phyloP scores from a whole-genome alignment of 2,329 filamentous ascomycete species.

The Albifimbria verrucaria region DNA sequence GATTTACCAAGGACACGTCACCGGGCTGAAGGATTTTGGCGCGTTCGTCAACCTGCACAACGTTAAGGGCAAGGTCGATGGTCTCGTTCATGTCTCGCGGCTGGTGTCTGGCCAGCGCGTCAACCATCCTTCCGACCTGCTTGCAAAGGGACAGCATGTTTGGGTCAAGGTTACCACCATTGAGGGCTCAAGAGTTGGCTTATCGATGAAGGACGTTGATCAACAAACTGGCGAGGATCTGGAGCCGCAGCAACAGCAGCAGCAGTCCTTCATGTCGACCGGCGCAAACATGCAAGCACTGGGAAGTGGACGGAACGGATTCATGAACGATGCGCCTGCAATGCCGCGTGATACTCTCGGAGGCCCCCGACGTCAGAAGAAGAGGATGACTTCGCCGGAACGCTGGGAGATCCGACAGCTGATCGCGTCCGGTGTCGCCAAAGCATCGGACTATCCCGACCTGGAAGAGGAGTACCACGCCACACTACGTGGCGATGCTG shows the following conservation, averaged over 20 bases:
- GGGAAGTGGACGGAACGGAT: slow-evolving; percentile 58
- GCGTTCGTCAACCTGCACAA: slow-evolving; percentile 91
- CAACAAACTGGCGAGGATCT: slow-evolving; percentile 83
- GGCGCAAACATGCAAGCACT: slow-evolving; percentile 87
- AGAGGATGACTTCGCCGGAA: slow-evolving; percentile 94
- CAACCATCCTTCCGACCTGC: slow-evolving; percentile 85
- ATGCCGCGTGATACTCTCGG: slow-evolving; percentile 37
- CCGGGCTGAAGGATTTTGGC: slow-evolving; percentile 91
- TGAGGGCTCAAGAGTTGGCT: slow-evolving; percentile 74
- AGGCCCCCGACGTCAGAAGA: slow-evolving; percentile 62
- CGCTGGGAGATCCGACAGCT: slow-evolving; percentile 97
- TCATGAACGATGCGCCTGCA: slow-evolving; percentile 38
- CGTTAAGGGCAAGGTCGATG: slow-evolving; percentile 84
- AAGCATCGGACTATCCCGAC: slow-evolving; percentile 90
- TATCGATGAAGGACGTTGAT: slow-evolving; percentile 98
- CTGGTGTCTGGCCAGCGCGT: slow-evolving; percentile 82
- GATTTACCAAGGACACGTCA: slow-evolving; percentile 85
- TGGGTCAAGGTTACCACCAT: slow-evolving; percentile 92
- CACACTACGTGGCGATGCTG: slow-evolving; percentile 78
- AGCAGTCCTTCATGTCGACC: slow-evolving; percentile 57
- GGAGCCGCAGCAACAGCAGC: slow-evolving; percentile 65
- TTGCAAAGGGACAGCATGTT: slow-evolving; percentile 76
- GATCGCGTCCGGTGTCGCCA: slow-evolving; percentile 91
- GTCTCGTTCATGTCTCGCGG: slow-evolving; percentile 88
- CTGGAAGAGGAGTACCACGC: slow-evolving; percentile 92